Evolutionary conservation across 768 basidiomycete species (phyloP).

Genomic region (Sporobolomyces roseus): DNA sequence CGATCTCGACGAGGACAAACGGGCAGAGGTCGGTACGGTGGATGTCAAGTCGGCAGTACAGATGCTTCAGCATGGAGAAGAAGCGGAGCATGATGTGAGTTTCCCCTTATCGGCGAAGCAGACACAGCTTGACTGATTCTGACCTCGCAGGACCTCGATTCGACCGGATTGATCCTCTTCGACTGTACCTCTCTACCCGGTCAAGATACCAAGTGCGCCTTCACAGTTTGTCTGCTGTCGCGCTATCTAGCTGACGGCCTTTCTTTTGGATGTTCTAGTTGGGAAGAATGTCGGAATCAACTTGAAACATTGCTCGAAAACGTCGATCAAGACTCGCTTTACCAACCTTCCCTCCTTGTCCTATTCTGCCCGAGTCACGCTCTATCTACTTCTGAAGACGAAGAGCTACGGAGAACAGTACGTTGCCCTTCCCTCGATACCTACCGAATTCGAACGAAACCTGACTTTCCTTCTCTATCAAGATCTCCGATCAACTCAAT

Average conservation of each 20-base stretch:
- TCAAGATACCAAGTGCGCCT: not conserved
- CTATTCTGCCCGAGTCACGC: conserved; percentile 14
- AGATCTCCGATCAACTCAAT: conserved; percentile 8
- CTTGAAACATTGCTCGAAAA: not conserved
- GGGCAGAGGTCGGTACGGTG: not conserved
- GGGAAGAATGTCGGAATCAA: not conserved
- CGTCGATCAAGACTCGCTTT: conserved; percentile 6
- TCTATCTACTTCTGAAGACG: not conserved
- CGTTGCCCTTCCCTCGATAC: too few species aligned
- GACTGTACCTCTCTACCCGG: conserved; percentile 12
- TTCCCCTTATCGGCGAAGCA: not conserved
- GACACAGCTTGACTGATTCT: not conserved
- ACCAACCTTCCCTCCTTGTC: conserved; percentile 13
- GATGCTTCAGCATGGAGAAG: not conserved
- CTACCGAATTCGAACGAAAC: too few species aligned
- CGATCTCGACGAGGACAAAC: not conserved
- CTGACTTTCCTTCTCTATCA: not conserved
- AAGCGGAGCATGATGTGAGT: conserved; percentile 2
- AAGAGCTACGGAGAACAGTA: not conserved
- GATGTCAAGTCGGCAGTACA: not conserved
- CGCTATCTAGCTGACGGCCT: too few species aligned
- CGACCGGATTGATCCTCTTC: conserved; percentile 24
- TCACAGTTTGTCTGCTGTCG: too few species aligned
- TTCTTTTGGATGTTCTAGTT: not conserved
- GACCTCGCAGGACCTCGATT: conserved; percentile 8